phyloP scores from a whole-genome alignment of 2,329 filamentous ascomycete genomes.

The Clarireedia homoeocarpa region DNA sequence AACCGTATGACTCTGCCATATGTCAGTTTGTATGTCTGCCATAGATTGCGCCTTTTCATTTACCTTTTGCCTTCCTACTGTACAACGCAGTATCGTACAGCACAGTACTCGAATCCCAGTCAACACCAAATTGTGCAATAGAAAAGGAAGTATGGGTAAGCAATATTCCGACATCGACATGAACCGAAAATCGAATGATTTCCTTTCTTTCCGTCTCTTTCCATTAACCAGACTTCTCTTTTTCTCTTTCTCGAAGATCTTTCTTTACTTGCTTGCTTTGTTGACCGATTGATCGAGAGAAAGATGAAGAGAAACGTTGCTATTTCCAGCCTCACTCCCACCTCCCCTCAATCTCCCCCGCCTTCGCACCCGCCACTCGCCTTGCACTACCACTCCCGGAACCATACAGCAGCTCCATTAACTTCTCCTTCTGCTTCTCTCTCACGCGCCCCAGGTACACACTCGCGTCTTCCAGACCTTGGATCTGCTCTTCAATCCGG shows the following conservation, averaged over 20 bases:
- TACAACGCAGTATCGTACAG: no score
- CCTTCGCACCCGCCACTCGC: constrained; percentile 10
- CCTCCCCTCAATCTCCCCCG: constrained; percentile 15
- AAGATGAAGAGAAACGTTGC: neutral
- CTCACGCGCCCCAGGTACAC: constrained; percentile 68
- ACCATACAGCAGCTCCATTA: constrained; percentile 73
- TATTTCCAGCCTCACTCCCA: constrained; percentile 12
- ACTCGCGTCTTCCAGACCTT: constrained; percentile 72
- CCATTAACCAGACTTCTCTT: neutral
- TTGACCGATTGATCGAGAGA: neutral
- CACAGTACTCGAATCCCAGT: no score
- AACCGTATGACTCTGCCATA: no score
- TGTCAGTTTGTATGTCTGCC: no score
- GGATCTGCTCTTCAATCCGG: constrained; percentile 77
- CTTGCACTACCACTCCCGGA: constrained; percentile 20
- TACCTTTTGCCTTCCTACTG: no score
- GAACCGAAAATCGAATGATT: neutral
- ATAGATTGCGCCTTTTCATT: no score
- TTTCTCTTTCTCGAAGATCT: neutral
- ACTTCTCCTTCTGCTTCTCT: constrained; percentile 71
- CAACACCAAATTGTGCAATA: neutral
- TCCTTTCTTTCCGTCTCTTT: constrained; percentile 2
- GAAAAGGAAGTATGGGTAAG: neutral
- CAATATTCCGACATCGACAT: neutral
- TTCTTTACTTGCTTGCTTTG: neutral